phyloP scores from a whole-genome alignment of 2,329 filamentous ascomycete species.

The Zymoseptoria brevis region DNA sequence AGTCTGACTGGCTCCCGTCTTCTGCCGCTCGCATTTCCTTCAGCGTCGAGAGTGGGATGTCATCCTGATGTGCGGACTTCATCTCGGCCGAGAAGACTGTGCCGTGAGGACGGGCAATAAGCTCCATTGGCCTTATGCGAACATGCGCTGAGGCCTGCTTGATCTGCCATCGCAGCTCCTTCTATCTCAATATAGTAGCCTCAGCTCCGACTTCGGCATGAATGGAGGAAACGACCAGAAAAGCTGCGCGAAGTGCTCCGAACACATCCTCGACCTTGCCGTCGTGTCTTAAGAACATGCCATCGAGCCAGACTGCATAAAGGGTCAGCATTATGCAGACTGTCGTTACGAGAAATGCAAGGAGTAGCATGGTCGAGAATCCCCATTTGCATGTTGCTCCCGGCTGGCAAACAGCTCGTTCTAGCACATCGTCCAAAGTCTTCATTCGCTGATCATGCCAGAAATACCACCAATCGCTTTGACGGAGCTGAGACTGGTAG shows the following conservation, averaged over 20 bases:
- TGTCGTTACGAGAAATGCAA: background rate
- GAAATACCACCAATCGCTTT: no score
- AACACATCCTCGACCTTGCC: background rate
- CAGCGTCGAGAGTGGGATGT: no score
- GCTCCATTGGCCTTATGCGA: no score
- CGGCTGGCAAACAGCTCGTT: background rate
- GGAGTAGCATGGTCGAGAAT: background rate
- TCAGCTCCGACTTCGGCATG: background rate
- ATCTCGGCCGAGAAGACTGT: no score
- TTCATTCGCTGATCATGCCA: no score
- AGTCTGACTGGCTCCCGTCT: no score
- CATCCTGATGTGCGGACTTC: no score
- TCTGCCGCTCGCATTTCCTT: no score
- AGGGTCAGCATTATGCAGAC: background rate
- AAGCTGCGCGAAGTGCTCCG: background rate
- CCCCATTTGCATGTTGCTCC: background rate
- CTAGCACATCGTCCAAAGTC: background rate
- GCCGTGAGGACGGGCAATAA: no score
- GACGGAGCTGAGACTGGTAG: no score
- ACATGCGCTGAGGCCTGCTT: no score
- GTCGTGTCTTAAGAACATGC: background rate
- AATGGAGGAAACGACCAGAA: background rate
- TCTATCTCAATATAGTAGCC: background rate
- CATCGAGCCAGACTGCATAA: constrained; percentile 1
- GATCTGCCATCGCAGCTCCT: background rate